A percentile compares a stretch with the other conserved stretches of the same genome.
Conservation (phyloP, 176 grass and related monocot genomes). For the Aegilops umbellulata region DNA sequence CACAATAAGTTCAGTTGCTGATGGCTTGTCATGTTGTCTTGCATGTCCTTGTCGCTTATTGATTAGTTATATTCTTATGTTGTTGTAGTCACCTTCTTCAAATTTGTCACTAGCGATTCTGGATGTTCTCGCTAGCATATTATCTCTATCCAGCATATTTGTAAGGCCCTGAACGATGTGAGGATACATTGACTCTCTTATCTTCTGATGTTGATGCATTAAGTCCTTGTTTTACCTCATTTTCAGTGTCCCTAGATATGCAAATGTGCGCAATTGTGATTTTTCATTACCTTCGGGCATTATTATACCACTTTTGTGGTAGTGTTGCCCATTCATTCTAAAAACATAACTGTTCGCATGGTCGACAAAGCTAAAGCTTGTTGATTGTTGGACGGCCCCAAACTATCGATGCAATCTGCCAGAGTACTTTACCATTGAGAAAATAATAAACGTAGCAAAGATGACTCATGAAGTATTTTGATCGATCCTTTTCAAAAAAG, state of each 20-base stretch:
- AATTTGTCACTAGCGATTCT: slow-evolving; percentile 22
- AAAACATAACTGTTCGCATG: slow-evolving; percentile 9
- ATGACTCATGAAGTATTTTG: no score
- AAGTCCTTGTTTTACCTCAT: slow-evolving; percentile 5
- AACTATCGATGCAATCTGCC: no score
- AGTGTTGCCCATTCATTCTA: neutral
- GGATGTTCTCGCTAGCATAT: slow-evolving; percentile 10
- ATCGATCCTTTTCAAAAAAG: no score
- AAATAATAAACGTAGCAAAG: no score
- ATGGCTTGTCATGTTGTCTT: neutral
- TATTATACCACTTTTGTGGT: neutral
- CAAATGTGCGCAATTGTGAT: neutral
- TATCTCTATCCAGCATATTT: no score
- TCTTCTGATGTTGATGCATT: neutral
- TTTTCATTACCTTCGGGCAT: neutral
- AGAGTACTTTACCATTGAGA: no score
- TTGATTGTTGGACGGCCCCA: no score
- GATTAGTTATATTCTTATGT: neutral
- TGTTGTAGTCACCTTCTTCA: neutral
- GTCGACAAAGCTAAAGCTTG: no score
- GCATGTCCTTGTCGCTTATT: neutral
- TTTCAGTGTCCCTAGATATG: slow-evolving; percentile 7
- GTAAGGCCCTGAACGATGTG: neutral
- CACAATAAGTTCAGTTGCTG: neutral
- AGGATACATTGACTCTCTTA: neutral